phyloP scores from a whole-genome alignment of 2,329 filamentous ascomycete genomes.

The Fusarium buxicola region DNA sequence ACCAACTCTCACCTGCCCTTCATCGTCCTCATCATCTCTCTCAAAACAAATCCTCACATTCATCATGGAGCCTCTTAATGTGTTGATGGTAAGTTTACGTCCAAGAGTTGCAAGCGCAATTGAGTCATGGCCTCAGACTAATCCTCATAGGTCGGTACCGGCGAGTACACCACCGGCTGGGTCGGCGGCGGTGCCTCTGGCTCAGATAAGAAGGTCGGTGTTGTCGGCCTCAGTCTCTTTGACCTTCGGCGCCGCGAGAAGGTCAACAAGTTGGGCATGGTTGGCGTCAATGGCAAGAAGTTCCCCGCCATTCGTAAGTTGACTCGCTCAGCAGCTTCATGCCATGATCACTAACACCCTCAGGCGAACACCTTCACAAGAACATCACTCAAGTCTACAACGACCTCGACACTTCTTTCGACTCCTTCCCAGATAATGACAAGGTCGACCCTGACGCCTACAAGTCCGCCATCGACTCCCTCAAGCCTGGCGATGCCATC shows the following conservation, averaged over 20 bases:
- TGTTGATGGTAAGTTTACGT: constrained; percentile 69
- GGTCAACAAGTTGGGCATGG: constrained; percentile 88
- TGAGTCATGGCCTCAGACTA: neutral
- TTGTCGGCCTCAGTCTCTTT: constrained; percentile 90
- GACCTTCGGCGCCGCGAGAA: constrained; percentile 90
- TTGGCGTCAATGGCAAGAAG: constrained; percentile 87
- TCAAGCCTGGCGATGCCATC: constrained; percentile 86
- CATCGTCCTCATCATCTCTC: constrained; percentile 3
- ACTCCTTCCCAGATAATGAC: constrained; percentile 83
- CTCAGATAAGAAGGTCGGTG: constrained; percentile 96
- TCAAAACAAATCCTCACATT: neutral
- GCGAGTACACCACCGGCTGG: constrained; percentile 97
- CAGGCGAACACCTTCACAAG: constrained; percentile 84
- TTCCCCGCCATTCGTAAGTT: constrained; percentile 88
- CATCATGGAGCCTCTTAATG: constrained; percentile 70
- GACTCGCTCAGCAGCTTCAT: neutral
- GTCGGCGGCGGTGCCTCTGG: constrained; percentile 84
- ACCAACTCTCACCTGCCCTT: neutral
- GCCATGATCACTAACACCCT: constrained; percentile 16
- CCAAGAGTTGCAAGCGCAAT: neutral
- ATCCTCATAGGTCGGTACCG: constrained; percentile 77
- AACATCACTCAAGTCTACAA: constrained; percentile 94
- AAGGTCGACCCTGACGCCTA: constrained; percentile 82
- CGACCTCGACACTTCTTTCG: constrained; percentile 85
- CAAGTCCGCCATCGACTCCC: constrained; percentile 86